These are phyloP conservation scores for Lavandula angustifolia DNA, from an alignment of 257 asterid genomes.

Conservation along the genomic window DNA sequence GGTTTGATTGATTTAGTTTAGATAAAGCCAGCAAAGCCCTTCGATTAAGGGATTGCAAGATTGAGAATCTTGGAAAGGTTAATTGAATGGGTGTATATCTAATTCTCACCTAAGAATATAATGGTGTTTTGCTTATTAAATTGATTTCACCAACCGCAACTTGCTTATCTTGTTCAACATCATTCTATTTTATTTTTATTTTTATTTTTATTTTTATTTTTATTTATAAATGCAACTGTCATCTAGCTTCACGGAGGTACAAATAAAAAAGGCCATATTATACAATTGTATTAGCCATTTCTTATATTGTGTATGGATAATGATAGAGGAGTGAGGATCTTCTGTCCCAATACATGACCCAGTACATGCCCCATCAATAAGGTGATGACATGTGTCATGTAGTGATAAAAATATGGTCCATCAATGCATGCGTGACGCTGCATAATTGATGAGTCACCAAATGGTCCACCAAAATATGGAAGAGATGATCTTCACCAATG, in stretches of 20 bases:
- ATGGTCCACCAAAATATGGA: no score
- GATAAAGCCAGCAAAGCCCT: slow-evolving; percentile 28
- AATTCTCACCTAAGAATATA: slow-evolving; percentile 29
- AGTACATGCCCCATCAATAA: no score
- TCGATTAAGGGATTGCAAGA: slow-evolving; percentile 34
- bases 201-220: not conserved
- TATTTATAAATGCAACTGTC: not conserved
- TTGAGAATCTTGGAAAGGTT: slow-evolving; percentile 32
- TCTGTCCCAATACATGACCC: no score
- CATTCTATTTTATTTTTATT: not conserved
- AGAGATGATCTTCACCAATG: no score
- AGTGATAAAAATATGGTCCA: no score
- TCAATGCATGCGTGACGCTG: no score
- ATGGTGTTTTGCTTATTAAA: slow-evolving; percentile 20
- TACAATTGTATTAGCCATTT: not conserved
- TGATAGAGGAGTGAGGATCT: no score
- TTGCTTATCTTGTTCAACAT: slow-evolving; percentile 30
- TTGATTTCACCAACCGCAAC: slow-evolving; percentile 29
- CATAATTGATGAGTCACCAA: no score
- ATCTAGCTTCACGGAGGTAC: not conserved
- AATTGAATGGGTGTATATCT: slow-evolving; percentile 31
- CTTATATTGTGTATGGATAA: no score
- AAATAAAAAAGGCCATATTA: no score
- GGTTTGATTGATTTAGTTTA: not conserved
- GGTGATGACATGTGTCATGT: no score